Evolutionary conservation across 179 eudicot genomes (phyloP).

Genomic region (Drosera spatulata): DNA sequence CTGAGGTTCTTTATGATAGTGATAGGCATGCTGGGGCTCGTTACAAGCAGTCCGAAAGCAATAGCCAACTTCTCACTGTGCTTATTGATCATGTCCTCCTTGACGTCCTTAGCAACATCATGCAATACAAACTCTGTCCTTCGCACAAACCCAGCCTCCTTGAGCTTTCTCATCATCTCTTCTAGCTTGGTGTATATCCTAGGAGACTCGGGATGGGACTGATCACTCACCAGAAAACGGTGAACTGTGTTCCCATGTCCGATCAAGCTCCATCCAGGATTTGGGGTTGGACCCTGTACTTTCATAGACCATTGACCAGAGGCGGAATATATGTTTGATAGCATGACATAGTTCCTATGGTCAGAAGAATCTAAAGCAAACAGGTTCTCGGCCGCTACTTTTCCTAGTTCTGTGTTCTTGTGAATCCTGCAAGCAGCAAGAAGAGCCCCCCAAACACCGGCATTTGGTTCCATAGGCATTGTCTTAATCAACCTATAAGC

Average conservation of each 20-base stretch:
- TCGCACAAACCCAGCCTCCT: constrained; percentile 22
- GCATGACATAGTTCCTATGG: constrained; percentile 23
- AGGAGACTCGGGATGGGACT: constrained; percentile 22
- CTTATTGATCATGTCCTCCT: constrained; percentile 27
- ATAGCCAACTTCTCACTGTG: constrained; percentile 39
- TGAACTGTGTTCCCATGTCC: constrained; percentile 26
- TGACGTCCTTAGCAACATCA: constrained; percentile 28
- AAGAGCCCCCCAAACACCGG: constrained; percentile 45
- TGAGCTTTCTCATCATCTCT: constrained; percentile 17
- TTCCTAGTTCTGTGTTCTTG: constrained; percentile 26
- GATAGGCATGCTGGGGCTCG: constrained; percentile 13
- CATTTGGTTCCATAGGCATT: constrained; percentile 39
- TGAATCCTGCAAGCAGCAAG: constrained; percentile 37
- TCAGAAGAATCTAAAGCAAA: constrained; percentile 22
- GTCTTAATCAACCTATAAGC: constrained; percentile 22
- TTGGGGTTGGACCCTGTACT: constrained; percentile 8
- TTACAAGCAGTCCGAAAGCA: constrained; percentile 30
- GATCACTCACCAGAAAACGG: constrained; percentile 28
- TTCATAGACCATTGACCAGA: constrained; percentile 33
- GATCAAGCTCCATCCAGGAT: constrained; percentile 26
- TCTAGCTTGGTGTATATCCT: constrained; percentile 26
- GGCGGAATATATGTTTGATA: constrained; percentile 29
- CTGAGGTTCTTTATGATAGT: constrained; percentile 34
- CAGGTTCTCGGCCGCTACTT: constrained; percentile 28
- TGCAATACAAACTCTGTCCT: constrained; percentile 30